Conservation (phyloP, 176 grass and related monocot species). For the Sorghum bicolor region Sorghum_bicolor_NCBIv3 NC_012873.2:4498501-4499000, state of each 20-base stretch:
- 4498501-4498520: not conserved
- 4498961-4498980: not conserved
- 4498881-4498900: slow-evolving; percentile 13
- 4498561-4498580: not conserved
- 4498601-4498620: not conserved
- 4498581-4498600: not conserved
- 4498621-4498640: not conserved
- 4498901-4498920: not conserved
- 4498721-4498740: not conserved
- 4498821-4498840: not conserved
- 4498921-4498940: not conserved
- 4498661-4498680: not conserved
- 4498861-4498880: slow-evolving; percentile 13
- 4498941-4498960: slow-evolving; percentile 14
- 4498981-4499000: slow-evolving; percentile 37
- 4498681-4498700: not conserved
- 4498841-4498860: not conserved
- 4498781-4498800: not conserved
- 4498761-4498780: slow-evolving; percentile 1
- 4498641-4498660: not conserved
- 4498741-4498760: not conserved
- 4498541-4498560: not conserved
- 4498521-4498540: not conserved
- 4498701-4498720: not conserved
- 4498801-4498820: slow-evolving; percentile 8